phyloP scores from a whole-genome alignment of 2,329 filamentous ascomycete species.

The Aspergillus melleus region DNA sequence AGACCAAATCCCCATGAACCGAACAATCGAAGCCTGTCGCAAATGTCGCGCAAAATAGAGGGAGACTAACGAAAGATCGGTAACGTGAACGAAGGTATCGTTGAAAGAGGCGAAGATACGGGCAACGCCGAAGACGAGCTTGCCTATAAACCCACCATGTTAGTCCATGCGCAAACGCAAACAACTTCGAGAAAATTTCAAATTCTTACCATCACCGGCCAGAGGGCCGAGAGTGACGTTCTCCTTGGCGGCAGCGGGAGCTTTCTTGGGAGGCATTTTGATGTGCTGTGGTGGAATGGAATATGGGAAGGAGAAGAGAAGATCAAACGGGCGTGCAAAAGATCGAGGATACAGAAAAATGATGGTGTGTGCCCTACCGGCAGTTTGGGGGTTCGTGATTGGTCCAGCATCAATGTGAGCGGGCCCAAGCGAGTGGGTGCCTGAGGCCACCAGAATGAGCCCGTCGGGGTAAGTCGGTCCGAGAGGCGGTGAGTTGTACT shows the following conservation, averaged over 20 bases:
- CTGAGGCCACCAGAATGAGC: slow-evolving; percentile 15
- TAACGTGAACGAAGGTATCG: slow-evolving; percentile 96
- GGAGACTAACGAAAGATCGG: slow-evolving; percentile 82
- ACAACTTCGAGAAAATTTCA: not conserved
- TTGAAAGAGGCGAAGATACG: slow-evolving; percentile 97
- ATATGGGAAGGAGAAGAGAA: slow-evolving; percentile 35
- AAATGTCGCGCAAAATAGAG: not conserved
- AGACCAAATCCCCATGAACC: not conserved
- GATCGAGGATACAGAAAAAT: slow-evolving; percentile 28
- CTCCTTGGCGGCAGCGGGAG: slow-evolving; percentile 78
- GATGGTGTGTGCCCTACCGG: slow-evolving; percentile 42
- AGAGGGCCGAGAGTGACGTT: slow-evolving; percentile 98
- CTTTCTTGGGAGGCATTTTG: slow-evolving; percentile 89
- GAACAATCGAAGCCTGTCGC: not conserved
- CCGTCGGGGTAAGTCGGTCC: slow-evolving; percentile 27
- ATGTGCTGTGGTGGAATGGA: slow-evolving; percentile 45
- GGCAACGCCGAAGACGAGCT: slow-evolving; percentile 97
- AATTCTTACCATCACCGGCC: slow-evolving; percentile 80
- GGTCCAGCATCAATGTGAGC: slow-evolving; percentile 16
- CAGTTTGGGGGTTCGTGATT: slow-evolving; percentile 26
- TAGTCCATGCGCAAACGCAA: slow-evolving; percentile 4
- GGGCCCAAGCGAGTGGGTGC: slow-evolving; percentile 31
- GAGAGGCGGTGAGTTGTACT: slow-evolving; percentile 26
- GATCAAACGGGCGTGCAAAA: slow-evolving; percentile 21
- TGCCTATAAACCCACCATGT: slow-evolving; percentile 57